Evolutionary conservation across 2,329 filamentous ascomycete species (phyloP).

Genomic region (Talaromyces sp.): DNA sequence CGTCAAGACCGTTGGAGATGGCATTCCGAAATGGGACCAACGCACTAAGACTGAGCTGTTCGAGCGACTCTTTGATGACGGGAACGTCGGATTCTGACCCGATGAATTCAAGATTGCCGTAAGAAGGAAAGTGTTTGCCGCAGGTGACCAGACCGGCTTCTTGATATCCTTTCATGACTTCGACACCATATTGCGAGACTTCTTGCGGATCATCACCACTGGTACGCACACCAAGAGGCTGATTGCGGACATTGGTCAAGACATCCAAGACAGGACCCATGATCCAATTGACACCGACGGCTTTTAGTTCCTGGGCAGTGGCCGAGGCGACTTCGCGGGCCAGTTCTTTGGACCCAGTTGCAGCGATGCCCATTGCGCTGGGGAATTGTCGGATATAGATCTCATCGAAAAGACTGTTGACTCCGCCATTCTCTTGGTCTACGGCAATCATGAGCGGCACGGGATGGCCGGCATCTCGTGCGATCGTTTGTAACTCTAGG

Average conservation of each 20-base stretch:
- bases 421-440: constrained; percentile 96
- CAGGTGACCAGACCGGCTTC: constrained; percentile 84
- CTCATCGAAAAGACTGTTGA: constrained; percentile 94
- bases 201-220: constrained; percentile 91
- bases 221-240: constrained; percentile 83
- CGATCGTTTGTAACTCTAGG: constrained; percentile 87
- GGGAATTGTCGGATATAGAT: constrained; percentile 95
- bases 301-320: constrained; percentile 84
- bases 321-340: constrained; percentile 89
- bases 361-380: constrained; percentile 94
- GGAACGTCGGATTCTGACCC: constrained; percentile 88
- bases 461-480: constrained; percentile 81
- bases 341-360: constrained; percentile 76
- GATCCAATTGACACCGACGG: constrained; percentile 93
- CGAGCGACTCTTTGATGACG: constrained; percentile 89
- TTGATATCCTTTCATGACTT: constrained; percentile 86
- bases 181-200: constrained; percentile 85
- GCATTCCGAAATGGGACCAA: constrained; percentile 88
- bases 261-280: constrained; percentile 92
- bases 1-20: constrained; percentile 78
- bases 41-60: constrained; percentile 87
- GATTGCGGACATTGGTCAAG: constrained; percentile 84
- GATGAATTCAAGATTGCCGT: constrained; percentile 89
- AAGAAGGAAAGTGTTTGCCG: constrained; percentile 95
- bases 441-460: constrained; percentile 84